Evolutionary conservation across 2,329 filamentous ascomycete genomes (phyloP).

Genomic region (Aspergillus chevalieri): DNA sequence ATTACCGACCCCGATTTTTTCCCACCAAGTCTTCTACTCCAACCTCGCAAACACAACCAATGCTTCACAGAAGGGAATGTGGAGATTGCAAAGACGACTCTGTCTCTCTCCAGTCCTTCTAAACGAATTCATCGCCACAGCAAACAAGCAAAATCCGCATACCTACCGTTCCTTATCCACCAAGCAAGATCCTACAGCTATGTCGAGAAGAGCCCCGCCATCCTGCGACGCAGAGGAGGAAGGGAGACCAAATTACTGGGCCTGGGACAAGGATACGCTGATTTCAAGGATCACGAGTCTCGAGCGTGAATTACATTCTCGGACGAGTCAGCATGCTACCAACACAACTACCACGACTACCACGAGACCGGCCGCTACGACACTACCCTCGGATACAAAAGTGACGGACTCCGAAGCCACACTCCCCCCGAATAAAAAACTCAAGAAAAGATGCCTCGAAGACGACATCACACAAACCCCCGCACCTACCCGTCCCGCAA

Average conservation of each 20-base stretch:
- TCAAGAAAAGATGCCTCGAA: constrained; percentile 15
- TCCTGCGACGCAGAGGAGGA: constrained; percentile 1
- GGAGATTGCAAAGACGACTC: constrained; percentile 18
- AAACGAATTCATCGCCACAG: too few relatives aligned
- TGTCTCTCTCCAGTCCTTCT: neutral
- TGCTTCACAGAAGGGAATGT: constrained; percentile 20
- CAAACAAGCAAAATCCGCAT: too few relatives aligned
- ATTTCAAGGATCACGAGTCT: constrained; percentile 62
- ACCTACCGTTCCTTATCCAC: too few relatives aligned
- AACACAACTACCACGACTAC: constrained; percentile 1
- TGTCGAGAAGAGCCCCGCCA: constrained; percentile 8
- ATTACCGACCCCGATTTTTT: neutral
- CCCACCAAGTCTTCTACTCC: neutral
- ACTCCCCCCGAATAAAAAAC: constrained; percentile 5
- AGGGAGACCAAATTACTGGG: constrained; percentile 48
- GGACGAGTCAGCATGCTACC: constrained; percentile 22
- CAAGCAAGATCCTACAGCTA: constrained; percentile 1
- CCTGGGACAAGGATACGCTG: constrained; percentile 63
- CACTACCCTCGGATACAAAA: neutral
- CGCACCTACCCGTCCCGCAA: constrained; percentile 22
- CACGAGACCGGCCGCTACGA: neutral
- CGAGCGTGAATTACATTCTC: constrained; percentile 58
- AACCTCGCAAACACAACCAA: constrained; percentile 2
- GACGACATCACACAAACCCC: constrained; percentile 20
- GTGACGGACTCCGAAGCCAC: constrained; percentile 2